Percentiles rank a stretch among this genome's conserved stretches.
These are phyloP conservation scores for Vigna angularis DNA, from an alignment of 306 rosid species.

Conservation along the genomic window DNA sequence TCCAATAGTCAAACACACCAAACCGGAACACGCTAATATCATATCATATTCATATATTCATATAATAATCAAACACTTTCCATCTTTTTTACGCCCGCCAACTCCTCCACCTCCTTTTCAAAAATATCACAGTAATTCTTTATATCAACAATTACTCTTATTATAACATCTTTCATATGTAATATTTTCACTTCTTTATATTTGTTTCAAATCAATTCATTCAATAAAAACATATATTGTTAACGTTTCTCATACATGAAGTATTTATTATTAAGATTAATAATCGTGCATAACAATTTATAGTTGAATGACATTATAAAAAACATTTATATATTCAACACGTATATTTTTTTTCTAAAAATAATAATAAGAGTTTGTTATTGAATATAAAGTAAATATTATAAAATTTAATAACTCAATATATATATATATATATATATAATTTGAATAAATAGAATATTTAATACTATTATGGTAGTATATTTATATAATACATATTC, in stretches of 20 bases:
- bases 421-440: no score
- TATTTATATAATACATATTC: not conserved
- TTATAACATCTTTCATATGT: not conserved
- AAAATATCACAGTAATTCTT: no score
- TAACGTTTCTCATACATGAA: not conserved
- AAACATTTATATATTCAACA: no score
- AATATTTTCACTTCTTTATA: not conserved
- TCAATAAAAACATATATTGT: not conserved
- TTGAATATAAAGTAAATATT: no score
- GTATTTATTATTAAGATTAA: no score
- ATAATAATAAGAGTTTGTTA: no score
- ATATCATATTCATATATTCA: not conserved
- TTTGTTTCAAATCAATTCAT: not conserved
- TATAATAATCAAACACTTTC: constrained; percentile 1
- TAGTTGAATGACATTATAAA: no score
- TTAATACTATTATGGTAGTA: not conserved
- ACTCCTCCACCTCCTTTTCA: not conserved
- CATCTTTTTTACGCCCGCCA: not conserved
- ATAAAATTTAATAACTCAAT: no score
- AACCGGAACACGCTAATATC: constrained; percentile 22
- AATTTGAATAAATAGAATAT: no score
- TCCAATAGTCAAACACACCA: constrained; percentile 47
- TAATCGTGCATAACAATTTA: no score
- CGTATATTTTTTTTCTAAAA: no score
- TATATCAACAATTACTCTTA: not conserved